Evolutionary conservation across 139 green algal genomes (phyloP).

Genomic region (Chlorella sp.): DNA sequence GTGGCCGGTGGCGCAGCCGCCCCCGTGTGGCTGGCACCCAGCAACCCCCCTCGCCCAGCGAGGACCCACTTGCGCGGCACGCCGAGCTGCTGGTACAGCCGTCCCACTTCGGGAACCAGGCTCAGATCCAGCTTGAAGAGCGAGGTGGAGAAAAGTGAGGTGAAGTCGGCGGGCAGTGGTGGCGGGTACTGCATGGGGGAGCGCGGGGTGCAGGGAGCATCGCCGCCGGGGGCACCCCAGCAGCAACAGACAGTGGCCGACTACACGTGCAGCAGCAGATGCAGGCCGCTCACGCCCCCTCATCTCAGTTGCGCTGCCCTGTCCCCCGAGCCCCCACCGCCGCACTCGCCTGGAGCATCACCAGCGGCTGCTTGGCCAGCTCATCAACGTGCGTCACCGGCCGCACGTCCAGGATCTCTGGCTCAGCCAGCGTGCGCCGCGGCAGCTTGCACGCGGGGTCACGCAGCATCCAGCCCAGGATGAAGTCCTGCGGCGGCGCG

Average conservation of each 20-base stretch:
- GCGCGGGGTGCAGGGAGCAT: not conserved
- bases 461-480: constrained; percentile 66
- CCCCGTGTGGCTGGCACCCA: too few species aligned
- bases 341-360: constrained; percentile 68
- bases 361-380: constrained; percentile 71
- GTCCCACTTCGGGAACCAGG: constrained; percentile 59
- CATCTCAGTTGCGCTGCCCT: not conserved
- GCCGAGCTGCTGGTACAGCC: constrained; percentile 67
- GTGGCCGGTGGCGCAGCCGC: too few species aligned
- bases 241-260: not conserved
- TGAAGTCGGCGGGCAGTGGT: constrained; percentile 69
- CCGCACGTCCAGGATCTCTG: constrained; percentile 69
- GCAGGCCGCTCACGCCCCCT: too few species aligned
- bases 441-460: constrained; percentile 21
- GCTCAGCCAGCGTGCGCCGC: constrained; percentile 66
- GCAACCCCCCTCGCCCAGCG: too few species aligned
- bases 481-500: too few species aligned
- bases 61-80: constrained; percentile 47
- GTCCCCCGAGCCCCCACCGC: not conserved
- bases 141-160: constrained; percentile 67
- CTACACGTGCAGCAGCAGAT: not conserved
- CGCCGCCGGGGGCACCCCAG: not conserved
- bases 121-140: constrained; percentile 65
- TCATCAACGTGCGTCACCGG: constrained; percentile 74
- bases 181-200: not conserved